Percentiles rank a stretch among this genome's conserved stretches.
Conservation (phyloP, 2,329 filamentous ascomycete genomes). For the Zymoseptoria pseudotritici region DNA sequence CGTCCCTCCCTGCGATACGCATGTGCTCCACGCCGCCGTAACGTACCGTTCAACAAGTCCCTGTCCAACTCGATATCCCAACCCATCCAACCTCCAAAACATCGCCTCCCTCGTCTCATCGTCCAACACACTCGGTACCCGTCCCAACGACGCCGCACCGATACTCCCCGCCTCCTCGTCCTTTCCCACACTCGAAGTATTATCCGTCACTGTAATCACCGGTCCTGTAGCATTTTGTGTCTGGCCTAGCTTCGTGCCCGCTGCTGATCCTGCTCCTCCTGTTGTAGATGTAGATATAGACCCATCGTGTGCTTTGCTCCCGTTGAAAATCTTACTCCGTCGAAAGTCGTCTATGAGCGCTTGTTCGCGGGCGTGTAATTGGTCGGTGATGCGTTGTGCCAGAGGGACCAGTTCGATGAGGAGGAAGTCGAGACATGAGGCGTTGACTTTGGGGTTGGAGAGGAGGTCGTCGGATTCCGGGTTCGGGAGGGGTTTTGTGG, state of each 20-base stretch:
- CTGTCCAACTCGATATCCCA: constrained; percentile 88
- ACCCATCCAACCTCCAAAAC: constrained; percentile 71
- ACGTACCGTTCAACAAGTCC: constrained; percentile 89
- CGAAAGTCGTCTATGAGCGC: constrained; percentile 30
- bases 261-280: constrained; percentile 4
- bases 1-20: too few relatives aligned
- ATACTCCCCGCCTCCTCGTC: constrained; percentile 1
- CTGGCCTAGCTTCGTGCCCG: neutral
- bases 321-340: constrained; percentile 22
- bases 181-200: constrained; percentile 5
- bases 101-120: constrained; percentile 80
- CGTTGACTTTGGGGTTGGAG: constrained; percentile 47
- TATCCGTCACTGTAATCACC: constrained; percentile 11
- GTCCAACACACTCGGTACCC: constrained; percentile 36
- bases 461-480: constrained; percentile 17
- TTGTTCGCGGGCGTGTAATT: constrained; percentile 52
- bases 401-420: constrained; percentile 95
- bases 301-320: neutral
- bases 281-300: constrained; percentile 21
- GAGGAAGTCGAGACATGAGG: constrained; percentile 85
- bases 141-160: constrained; percentile 5
- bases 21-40: too few relatives aligned
- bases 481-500: constrained; percentile 6
- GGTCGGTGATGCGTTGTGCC: constrained; percentile 75
- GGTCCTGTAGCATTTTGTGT: constrained; percentile 10